Conservation (phyloP, 805 yeast genomes). For the Saturnispora hagleri region DNA sequence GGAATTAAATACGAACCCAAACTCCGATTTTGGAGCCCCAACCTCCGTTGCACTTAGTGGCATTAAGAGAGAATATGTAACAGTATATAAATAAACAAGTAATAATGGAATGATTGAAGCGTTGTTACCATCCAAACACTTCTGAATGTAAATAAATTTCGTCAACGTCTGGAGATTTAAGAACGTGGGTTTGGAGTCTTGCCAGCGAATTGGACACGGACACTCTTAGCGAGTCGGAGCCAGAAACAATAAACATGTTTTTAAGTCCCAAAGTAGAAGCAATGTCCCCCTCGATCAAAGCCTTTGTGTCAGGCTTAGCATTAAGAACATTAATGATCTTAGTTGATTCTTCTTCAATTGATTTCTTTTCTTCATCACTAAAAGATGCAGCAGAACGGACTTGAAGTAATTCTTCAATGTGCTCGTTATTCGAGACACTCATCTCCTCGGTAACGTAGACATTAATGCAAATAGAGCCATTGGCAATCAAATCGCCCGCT, state of each 20-base stretch:
- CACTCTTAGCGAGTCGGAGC: slow-evolving; percentile 33
- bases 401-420: not conserved
- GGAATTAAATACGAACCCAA: not conserved
- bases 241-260: slow-evolving; percentile 38
- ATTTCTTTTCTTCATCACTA: not conserved
- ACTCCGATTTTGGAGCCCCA: not conserved
- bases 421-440: not conserved
- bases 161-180: slow-evolving; percentile 22
- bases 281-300: slow-evolving; percentile 14
- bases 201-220: slow-evolving; percentile 34
- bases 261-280: slow-evolving; percentile 25
- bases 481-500: slow-evolving; percentile 19
- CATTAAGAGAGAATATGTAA: not conserved
- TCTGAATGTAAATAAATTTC: slow-evolving; percentile 46
- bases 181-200: slow-evolving; percentile 30
- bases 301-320: slow-evolving; percentile 13
- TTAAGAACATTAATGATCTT: slow-evolving; percentile 3
- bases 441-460: slow-evolving; percentile 10
- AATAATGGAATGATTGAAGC: not conserved
- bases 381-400: not conserved
- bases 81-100: not conserved
- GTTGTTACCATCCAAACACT: slow-evolving; percentile 34
- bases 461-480: slow-evolving; percentile 12
- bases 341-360: not conserved
- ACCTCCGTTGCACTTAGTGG: not conserved